Evolutionary conservation across 805 yeast genomes (phyloP).

Genomic region (Torulaspora quercuum): DNA sequence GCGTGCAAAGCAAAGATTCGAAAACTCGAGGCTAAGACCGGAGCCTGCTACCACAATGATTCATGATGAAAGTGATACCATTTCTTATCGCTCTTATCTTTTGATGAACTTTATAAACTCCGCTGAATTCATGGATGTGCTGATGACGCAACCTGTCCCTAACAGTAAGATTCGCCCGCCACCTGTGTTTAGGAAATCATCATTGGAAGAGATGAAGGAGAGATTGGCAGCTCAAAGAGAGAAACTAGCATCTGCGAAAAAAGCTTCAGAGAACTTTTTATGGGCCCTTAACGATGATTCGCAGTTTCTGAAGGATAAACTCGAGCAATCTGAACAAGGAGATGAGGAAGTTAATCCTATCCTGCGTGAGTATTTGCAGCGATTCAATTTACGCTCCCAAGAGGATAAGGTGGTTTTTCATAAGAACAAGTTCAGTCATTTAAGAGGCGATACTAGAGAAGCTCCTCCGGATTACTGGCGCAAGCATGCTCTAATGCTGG

Average conservation of each 20-base stretch:
- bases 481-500: conserved; percentile 18
- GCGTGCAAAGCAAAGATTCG: conserved; percentile 22
- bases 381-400: conserved; percentile 18
- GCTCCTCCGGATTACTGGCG: conserved; percentile 36
- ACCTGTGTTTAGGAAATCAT: conserved; percentile 10
- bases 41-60: conserved; percentile 27
- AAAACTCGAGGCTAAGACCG: conserved; percentile 28
- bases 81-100: conserved; percentile 30
- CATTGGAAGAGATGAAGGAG: conserved; percentile 13
- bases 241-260: conserved; percentile 8
- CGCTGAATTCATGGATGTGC: conserved; percentile 23
- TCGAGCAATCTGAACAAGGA: conserved; percentile 8
- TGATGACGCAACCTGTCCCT: conserved; percentile 28
- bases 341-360: conserved; percentile 4
- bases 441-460: conserved; percentile 22
- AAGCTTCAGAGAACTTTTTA: conserved; percentile 7
- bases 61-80: conserved; percentile 37
- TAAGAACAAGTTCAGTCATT: conserved; percentile 19
- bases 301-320: conserved; percentile 13
- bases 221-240: conserved; percentile 18
- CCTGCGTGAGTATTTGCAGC: conserved; percentile 16
- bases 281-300: conserved; percentile 9
- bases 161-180: conserved; percentile 24
- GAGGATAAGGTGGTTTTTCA: conserved; percentile 20
- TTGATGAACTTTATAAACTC: conserved; percentile 27